These are phyloP conservation scores for Colletotrichum limetticola DNA, from an alignment of 2,329 filamentous ascomycete genomes.

Conservation along the genomic window DNA sequence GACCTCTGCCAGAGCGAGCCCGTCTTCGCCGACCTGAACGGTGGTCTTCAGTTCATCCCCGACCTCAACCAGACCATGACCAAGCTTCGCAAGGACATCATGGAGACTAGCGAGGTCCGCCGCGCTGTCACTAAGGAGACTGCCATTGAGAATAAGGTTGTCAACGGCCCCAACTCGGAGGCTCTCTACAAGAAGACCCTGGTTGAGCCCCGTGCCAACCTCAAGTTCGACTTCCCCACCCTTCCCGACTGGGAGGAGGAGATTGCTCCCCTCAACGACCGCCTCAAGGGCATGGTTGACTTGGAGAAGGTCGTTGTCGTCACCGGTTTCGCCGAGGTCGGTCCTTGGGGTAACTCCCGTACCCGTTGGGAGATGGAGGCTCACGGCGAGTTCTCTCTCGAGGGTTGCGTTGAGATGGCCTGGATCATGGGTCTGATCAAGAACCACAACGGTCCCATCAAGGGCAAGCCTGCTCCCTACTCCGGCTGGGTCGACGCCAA, in stretches of 20 bases:
- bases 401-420: slow-evolving; percentile 98
- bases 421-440: slow-evolving; percentile 99
- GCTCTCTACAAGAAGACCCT: slow-evolving; percentile 94
- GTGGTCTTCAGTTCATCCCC: slow-evolving; percentile 96
- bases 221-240: slow-evolving; percentile 95
- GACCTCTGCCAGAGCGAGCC: slow-evolving; percentile 96
- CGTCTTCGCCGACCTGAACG: slow-evolving; percentile 96
- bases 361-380: slow-evolving; percentile 99
- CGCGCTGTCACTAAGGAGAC: slow-evolving; percentile 96
- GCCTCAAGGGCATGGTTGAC: slow-evolving; percentile 97
- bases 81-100: slow-evolving; percentile 91
- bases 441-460: slow-evolving; percentile 96
- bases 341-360: slow-evolving; percentile 97
- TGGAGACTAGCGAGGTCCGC: slow-evolving; percentile 93
- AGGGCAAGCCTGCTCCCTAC: slow-evolving; percentile 84
- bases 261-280: slow-evolving; percentile 86
- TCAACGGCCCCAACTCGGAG: slow-evolving; percentile 94
- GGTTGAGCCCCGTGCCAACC: slow-evolving; percentile 93
- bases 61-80: slow-evolving; percentile 96
- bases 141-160: slow-evolving; percentile 94
- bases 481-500: slow-evolving; percentile 97
- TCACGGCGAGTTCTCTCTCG: slow-evolving; percentile 93
- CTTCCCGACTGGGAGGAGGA: slow-evolving; percentile 93
- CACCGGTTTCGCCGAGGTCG: slow-evolving; percentile 94
- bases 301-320: slow-evolving; percentile 98